A percentile compares a stretch with the other conserved stretches of the same genome.
These are phyloP conservation scores for Geotrichum carabidarum DNA, from an alignment of 1,139 yeast species.

Conservation along the genomic window DNA sequence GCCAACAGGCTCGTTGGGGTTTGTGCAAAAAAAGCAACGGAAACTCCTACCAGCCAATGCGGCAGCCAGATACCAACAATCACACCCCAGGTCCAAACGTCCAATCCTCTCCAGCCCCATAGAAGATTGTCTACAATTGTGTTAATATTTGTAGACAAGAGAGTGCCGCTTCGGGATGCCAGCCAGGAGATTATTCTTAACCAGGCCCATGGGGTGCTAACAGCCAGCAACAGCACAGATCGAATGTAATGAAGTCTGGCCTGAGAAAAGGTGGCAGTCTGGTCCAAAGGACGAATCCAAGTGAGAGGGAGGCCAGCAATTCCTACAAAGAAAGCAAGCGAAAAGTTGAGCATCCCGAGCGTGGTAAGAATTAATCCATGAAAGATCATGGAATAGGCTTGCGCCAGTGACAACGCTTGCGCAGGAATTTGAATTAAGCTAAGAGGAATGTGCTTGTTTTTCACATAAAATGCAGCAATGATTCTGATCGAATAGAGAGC, in stretches of 20 bases:
- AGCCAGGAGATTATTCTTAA: slow-evolving; percentile 42
- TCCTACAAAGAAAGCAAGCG: slow-evolving; percentile 71
- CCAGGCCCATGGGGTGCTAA: slow-evolving; percentile 26
- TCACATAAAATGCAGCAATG: background rate
- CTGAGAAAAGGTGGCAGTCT: background rate
- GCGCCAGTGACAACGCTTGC: slow-evolving; percentile 24
- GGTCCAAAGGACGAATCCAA: slow-evolving; percentile 46
- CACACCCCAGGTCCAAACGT: slow-evolving; percentile 85
- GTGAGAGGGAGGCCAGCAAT: slow-evolving; percentile 66
- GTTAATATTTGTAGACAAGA: slow-evolving; percentile 30
- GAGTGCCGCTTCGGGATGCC: slow-evolving; percentile 3
- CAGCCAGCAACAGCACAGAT: slow-evolving; percentile 7
- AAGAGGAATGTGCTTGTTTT: background rate
- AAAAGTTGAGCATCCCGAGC: slow-evolving; percentile 74
- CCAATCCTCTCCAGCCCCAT: slow-evolving; percentile 62
- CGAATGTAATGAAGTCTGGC: slow-evolving; percentile 14
- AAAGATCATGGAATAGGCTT: slow-evolving; percentile 49
- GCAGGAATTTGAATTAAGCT: slow-evolving; percentile 18
- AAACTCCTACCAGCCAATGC: slow-evolving; percentile 58
- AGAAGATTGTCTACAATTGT: slow-evolving; percentile 47
- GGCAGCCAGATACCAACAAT: slow-evolving; percentile 77
- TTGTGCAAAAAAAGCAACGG: slow-evolving; percentile 27
- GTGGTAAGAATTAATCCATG: slow-evolving; percentile 69
- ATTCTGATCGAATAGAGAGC: background rate
- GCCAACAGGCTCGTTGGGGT: background rate